Base-by-base conservation (phyloP, 2,329 filamentous ascomycete genomes). In the Chrysosporium queenslandicum region DNA sequence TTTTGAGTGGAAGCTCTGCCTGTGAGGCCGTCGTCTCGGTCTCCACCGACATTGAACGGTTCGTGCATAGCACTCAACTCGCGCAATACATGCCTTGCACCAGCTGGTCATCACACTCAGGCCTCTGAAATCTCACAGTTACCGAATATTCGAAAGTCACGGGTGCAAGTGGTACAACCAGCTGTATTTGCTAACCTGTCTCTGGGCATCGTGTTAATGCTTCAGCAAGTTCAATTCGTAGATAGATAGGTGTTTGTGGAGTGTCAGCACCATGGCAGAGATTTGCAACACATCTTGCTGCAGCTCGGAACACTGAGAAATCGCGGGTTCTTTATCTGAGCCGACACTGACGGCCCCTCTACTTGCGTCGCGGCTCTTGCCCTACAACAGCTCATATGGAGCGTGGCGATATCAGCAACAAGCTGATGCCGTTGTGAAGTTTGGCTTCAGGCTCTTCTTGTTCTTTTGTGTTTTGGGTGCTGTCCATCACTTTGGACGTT, bases 171-270 rank as follows among this genome's bases (percentile, higher is more conserved):
- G 23, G 27, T 47, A 20, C 45, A 39, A n/a, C n/a, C n/a, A n/a
- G 18, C 32, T 20, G 29, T 46, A 29, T 47, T 16, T 27, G 37
- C 45, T 36, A 12, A 37, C 30, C 1, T 8, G 23, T 4, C n/a
- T 42, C 25, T 25, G 48, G 39, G 32, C 37, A 21, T 46, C 16
- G 18, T 30, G 29, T 18, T 46, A 41, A 46, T 37, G 32, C 41
- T 52, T 52, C 36, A 25, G n/a, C 21, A 39, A 18, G 64, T 57
- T 57, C 60, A 63, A 56, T 60, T 59, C 61, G 65, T 68, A 68
- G 66, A 68, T 67, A 67, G 64, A 64, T 61, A 53, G 61, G 54
- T 59, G 56, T 56, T 55, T 55, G 52, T 53, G n/a, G 32, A 30
- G 37, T 47, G 37, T 29, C 29, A 37, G 36, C 41, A 39, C 48